phyloP scores from a whole-genome alignment of 2,329 filamentous ascomycete genomes.

The Talaromyces amestolkiae region DNA sequence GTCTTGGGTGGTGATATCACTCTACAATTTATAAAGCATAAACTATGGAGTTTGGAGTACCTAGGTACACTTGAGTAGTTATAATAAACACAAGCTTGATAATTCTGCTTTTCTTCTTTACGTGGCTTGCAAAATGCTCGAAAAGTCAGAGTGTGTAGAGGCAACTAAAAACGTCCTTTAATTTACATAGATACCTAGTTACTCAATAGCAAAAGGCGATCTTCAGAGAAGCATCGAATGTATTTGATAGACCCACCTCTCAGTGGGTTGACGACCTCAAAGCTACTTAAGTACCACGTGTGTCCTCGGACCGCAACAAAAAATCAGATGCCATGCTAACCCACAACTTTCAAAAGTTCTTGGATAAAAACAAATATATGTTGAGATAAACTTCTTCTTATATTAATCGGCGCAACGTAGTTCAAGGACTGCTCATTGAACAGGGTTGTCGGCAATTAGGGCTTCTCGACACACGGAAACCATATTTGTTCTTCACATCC shows the following conservation, averaged over 20 bases:
- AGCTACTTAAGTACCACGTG: not conserved
- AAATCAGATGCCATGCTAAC: not conserved
- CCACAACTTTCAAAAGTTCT: not conserved
- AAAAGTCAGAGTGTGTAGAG: no score
- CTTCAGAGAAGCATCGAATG: not conserved
- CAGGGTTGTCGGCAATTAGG: not conserved
- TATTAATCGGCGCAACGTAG: not conserved
- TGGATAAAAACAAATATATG: not conserved
- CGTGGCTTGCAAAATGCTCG: no score
- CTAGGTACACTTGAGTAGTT: not conserved
- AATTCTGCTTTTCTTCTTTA: no score
- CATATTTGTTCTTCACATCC: not conserved
- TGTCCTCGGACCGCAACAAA: not conserved
- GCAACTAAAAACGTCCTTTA: no score
- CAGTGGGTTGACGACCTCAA: not conserved
- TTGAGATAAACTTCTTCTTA: not conserved
- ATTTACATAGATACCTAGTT: no score
- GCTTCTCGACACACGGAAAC: not conserved
- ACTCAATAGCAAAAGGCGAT: no score
- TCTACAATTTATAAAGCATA: not conserved
- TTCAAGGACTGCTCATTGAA: not conserved
- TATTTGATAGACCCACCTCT: not conserved
- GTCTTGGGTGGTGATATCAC: slow-evolving; percentile 16
- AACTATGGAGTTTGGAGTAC: slow-evolving; percentile 6
- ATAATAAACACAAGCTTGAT: no score